Evolutionary conservation across 2,329 filamentous ascomycete genomes (phyloP), one percentile per base, ranked within the genome.

Genomic region (Conoideocrella luteorostrata): DNA sequence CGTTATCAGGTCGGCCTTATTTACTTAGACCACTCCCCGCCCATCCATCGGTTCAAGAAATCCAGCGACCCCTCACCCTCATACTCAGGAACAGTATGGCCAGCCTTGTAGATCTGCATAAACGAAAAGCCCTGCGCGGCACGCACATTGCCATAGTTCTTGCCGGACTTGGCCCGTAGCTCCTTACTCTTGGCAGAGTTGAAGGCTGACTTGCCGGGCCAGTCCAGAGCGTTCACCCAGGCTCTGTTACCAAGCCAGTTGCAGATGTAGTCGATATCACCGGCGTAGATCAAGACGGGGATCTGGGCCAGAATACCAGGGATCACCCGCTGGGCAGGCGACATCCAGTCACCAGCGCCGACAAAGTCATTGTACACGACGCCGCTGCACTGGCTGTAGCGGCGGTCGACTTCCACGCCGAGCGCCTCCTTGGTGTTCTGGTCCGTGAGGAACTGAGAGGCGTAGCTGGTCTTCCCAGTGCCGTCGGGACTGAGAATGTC

Each of bases 171-270:
- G 45, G 90, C 74, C 56, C 74, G 76, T 51, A 96, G 80, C 55
- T 86, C 78, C 67, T 85, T 65, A 53, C 85, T 66, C 55, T 82
- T 65, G 44, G 84, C 82, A 51, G 80, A 75, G 62, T 86, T 82
- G 73, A 86, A 97, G 44, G 72, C 76, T 68, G 85, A 79, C 72
- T 95, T 80, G 60, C 89, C 91, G 39, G 83, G 73, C 90, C 91
- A 98, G 68, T 96, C 87, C 37, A 98, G 88, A 44, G 82, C 86
- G 63, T 95, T 84, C 44, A 86, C 83, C 93, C 93, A 97, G 48
- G 87, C 90, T 66, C 88, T 82, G 80, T 97, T 97, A 56, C 91
- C 93, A 52, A 98, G 86, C 90, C 90, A 96, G 80, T 97, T 96
- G 84, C 88, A 81, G 66, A 93, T 93, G 69, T 82, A 91, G 67